Base-by-base conservation (phyloP, 106 monocot genomes). In the Xerophyta viscosa region DNA sequence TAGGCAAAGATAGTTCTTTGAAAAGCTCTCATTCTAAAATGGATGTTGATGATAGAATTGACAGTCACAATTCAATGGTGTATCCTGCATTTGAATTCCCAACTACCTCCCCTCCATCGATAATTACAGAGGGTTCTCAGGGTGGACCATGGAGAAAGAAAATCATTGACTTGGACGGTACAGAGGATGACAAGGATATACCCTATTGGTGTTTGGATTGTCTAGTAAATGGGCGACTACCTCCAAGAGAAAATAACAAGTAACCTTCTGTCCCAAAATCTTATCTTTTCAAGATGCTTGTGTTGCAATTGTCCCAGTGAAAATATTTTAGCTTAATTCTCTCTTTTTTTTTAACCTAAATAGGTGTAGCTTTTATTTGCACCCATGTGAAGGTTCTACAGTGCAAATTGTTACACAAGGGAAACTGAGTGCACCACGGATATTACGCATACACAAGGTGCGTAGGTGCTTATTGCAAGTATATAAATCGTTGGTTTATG, bases 301-400 rank as follows among this genome's bases (percentile, higher is more conserved):
- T 14, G 8, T 19, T 20, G 18, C 46, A 46, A 18, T 19, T 46
- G 39, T 6, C 29, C 27, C 29, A 48, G 31, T 58, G n/a, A n/a
- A n/a, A n/a, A n/a, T n/a, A n/a, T n/a, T n/a, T n/a, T n/a, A n/a
- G n/a, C n/a, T n/a, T n/a, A n/a, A n/a, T n/a, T n/a, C n/a, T n/a
- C n/a, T n/a, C n/a, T n/a, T n/a, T n/a, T n/a, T n/a, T n/a, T n/a
- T n/a, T n/a, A n/a, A n/a, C 10, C 54, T n/a, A 31, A 73, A 37
- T 63, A 98, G 96, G 70, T 98, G 85, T 52, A 86, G 96, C 64
- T 98, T 98, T 69, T 98, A 82, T 61, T 81, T 98, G 71, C 96
- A 86, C 2, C 82, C 89, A 56, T 86, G 66, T 69, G 96, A 98
- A 77, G 96, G 89, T 18, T 98, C 89, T 54, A 67, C 28, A 57